Evolutionary conservation across 768 basidiomycete species (phyloP), one percentile per base, ranked within the genome.

Genomic region (Lentinula sp.): DNA sequence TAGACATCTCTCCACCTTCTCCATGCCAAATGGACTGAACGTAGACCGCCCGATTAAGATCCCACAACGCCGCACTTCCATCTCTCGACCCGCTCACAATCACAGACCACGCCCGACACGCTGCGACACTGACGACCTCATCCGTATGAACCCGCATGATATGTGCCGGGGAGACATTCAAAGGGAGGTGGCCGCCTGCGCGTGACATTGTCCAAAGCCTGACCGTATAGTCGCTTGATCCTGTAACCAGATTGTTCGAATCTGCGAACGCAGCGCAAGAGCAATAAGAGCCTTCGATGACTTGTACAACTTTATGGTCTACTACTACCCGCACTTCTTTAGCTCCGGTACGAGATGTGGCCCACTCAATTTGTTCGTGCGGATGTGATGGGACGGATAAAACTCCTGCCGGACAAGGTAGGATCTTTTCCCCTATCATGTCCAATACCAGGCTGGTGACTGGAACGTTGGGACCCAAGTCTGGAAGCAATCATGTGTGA

Each of bases 31-130:
- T 88, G 0, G 91, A 90, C 59, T 88, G 77, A 12, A 90, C 84
- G 64, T 97, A 96, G 7, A 85, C 75, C 7, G 90, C 89, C 32
- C 85, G 77, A 68, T 97, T 96, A 57, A 94, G 79, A 71, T 96
- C 95, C 95, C 95, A 97, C 3, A 96, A 61, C 3, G 88, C 88
- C 0, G 90, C 92, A 63, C 87, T 91, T 1, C 94, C 92, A 66
- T 96, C 94, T 67, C 83, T 81, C 15, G 91, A 90, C 9, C 93
- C 93, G 64, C 91, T 95, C 48, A 95, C 82, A 23, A 85, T 82
- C 23, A 93, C 66, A 0, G 91, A 91, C 95, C 95, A 96, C 1
- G 87, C 74, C 46, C 88, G 77, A 13, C 90, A 95, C 1, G 91
- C 86, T 7, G 86, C 76, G 15, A 96, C 78, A 65, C 83, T 88